A percentile compares a stretch with the other conserved stretches of the same genome.
phyloP scores from a whole-genome alignment of 352 stramenopile genomes.

The Thraustochytrium sp. region DNA sequence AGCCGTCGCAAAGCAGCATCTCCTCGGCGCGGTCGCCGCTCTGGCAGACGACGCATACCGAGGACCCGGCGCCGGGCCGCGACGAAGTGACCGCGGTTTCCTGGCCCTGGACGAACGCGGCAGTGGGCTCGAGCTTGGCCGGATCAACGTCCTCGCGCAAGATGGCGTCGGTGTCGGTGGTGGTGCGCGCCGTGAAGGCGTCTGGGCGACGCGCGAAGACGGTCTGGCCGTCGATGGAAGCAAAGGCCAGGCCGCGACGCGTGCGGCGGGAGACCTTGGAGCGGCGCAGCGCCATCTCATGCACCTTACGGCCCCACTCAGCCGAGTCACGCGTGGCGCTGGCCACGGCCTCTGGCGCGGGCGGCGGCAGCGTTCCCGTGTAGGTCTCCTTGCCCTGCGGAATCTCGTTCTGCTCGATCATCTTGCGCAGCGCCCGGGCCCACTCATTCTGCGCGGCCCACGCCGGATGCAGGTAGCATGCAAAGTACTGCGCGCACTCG shows the following conservation, averaged over 20 bases:
- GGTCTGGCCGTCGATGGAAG: conserved; percentile 1
- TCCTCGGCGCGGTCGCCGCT: not conserved
- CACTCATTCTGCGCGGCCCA: conserved; percentile 25
- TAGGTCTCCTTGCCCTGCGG: not conserved
- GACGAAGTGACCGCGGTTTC: not conserved
- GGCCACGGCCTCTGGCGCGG: not conserved
- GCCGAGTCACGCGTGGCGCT: not conserved
- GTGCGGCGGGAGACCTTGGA: not conserved
- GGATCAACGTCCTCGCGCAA: not conserved
- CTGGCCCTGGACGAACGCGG: not conserved
- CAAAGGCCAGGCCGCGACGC: not conserved
- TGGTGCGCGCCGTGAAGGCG: not conserved
- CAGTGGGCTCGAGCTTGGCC: not conserved
- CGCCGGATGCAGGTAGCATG: conserved; percentile 31
- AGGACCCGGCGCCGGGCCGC: not conserved
- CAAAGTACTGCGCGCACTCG: conserved; percentile 32
- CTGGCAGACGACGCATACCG: conserved; percentile 16
- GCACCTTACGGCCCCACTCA: conserved; percentile 6
- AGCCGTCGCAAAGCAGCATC: conserved; percentile 36
- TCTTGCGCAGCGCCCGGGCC: not conserved
- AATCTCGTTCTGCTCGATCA: not conserved
- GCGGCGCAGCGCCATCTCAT: conserved; percentile 32
- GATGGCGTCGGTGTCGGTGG: not conserved
- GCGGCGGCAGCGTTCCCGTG: not conserved
- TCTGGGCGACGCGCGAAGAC: conserved; percentile 11